Conservation (phyloP, 495 filamentous ascomycete genomes). For the Penicillium atrosanguineum region DNA sequence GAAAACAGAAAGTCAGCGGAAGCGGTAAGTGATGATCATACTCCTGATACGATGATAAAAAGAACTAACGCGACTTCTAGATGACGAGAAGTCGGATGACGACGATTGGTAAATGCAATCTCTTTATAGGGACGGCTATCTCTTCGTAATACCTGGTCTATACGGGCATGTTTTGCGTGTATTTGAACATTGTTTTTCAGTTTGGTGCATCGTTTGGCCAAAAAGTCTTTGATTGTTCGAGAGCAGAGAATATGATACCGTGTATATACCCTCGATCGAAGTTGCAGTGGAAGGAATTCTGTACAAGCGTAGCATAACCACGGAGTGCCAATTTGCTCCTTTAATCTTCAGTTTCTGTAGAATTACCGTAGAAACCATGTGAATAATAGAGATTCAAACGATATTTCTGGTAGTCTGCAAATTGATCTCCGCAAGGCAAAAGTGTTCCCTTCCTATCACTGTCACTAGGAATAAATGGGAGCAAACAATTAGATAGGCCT, state of each 20-base stretch:
- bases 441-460: no score
- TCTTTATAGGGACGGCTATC: constrained; percentile 11
- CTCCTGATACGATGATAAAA: neutral
- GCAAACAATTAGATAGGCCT: no score
- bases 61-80: constrained; percentile 42
- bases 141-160: constrained; percentile 20
- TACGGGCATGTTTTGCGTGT: constrained; percentile 20
- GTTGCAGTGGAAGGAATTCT: neutral
- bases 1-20: constrained; percentile 85
- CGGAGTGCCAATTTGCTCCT: neutral
- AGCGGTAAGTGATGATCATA: constrained; percentile 67
- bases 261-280: constrained; percentile 23
- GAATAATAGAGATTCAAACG: neutral
- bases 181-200: constrained; percentile 16
- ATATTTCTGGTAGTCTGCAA: no score
- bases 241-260: constrained; percentile 7
- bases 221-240: constrained; percentile 23
- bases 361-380: neutral
- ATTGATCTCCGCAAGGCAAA: no score
- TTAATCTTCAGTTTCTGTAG: neutral
- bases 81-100: constrained; percentile 75
- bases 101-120: constrained; percentile 62
- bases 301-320: neutral
- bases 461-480: no score
- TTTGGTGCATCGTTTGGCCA: constrained; percentile 12